These are phyloP conservation scores for Vaccinium vitisidaea DNA, from an alignment of 148 eudicot genomes.

Conservation along the genomic window DNA sequence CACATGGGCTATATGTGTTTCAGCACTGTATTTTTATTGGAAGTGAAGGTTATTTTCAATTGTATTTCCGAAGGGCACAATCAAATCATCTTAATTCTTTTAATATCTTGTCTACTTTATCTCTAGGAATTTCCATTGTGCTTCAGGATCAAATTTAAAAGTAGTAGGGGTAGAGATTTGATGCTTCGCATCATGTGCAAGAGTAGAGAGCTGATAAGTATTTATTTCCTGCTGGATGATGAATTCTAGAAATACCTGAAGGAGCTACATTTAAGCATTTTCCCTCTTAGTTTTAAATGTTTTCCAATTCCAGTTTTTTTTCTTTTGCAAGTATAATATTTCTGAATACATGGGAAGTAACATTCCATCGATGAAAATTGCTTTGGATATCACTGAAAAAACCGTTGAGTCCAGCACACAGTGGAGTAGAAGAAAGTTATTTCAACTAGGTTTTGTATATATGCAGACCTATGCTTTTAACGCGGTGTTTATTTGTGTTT, in stretches of 20 bases:
- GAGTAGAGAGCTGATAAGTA: not conserved
- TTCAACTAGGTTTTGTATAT: not conserved
- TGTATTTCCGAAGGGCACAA: not conserved
- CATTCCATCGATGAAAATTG: not conserved
- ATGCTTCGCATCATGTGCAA: not conserved
- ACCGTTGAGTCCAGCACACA: not conserved
- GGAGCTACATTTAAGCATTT: constrained; percentile 3
- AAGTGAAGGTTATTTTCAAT: constrained; percentile 1
- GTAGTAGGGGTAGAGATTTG: not conserved
- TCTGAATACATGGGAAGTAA: constrained; percentile 1
- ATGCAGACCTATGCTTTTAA: not conserved
- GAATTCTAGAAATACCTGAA: not conserved
- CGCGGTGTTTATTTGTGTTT: not conserved
- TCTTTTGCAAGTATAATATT: not conserved
- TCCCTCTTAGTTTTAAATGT: not conserved
- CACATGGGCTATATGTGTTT: not conserved
- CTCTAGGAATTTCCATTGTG: constrained; percentile 13
- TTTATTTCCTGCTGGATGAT: not conserved
- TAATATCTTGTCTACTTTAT: constrained; percentile 4
- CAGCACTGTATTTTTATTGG: not conserved
- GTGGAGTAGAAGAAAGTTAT: not conserved
- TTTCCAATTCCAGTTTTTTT: not conserved
- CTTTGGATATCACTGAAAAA: not conserved
- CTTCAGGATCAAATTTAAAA: constrained; percentile 12
- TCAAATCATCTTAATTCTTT: not conserved